Base-by-base conservation (phyloP, 2,329 filamentous ascomycete species). In the Stemphylium vesicarium region DNA sequence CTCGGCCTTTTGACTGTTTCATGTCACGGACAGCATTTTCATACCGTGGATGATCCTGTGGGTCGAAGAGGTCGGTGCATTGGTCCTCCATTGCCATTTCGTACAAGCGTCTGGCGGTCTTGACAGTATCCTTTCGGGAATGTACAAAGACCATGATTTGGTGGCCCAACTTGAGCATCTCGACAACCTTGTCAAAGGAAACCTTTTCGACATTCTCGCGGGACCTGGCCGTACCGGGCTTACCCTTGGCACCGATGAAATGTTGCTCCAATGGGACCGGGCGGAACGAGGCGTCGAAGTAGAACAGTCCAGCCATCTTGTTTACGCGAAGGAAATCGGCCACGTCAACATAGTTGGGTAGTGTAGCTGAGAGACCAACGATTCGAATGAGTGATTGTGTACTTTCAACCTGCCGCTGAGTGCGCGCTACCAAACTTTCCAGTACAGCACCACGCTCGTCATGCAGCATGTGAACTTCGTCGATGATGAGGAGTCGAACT, bases 71-170 rank as follows among this genome's bases (percentile, higher is more conserved):
- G 54, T 96, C 90, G 10, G 87, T 80, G 60, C 89, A 91, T 38
- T 86, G 84, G 35, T 96, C 84, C 31, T 98, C 93, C 2, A 87
- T 81, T 1, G 95, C 95, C 80, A 95, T 92, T 65, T 97, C 88
- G 58, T 90, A 87, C 22, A 99, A 80, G 80, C 89, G 91, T 62
- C 90, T 89, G 40, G 95, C 93, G 1, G 94, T 96, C 58, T 89
- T 85, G 63, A 96, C 86, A 0, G 96, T 99, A 66, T 99, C 96
- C 72, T 96, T 93, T 22, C 95, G 85, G 1, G 94, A 97, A 74
- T 99, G 96, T 10, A 99, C 96, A 75, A 99, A 99, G 0, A 99
- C 94, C 96, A 99, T 99, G 63, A 99, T 85, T 74, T 99, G 95
- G 69, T 99, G 95, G n/a, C 91, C 93, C 54, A 83, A 81, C 70